Conservation (phyloP, 345 rosid species). For the Populus deltoides region DNA sequence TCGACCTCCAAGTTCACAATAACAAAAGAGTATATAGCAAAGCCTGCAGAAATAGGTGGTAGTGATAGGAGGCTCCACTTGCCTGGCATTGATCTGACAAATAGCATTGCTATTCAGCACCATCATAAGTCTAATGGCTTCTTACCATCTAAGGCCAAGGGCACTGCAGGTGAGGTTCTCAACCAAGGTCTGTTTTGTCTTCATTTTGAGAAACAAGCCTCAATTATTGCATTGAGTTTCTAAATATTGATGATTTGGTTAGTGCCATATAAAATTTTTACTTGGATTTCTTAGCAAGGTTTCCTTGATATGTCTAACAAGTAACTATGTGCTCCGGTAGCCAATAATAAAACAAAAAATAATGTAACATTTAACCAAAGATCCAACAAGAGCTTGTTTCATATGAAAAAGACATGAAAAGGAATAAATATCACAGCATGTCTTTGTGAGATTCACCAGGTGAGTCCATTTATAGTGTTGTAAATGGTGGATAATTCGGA, state of each 20-base stretch:
- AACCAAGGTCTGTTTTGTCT: slow-evolving; percentile 46
- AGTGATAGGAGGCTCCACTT: slow-evolving; percentile 38
- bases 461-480: not conserved
- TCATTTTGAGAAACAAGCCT: not conserved
- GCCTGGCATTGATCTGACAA: slow-evolving; percentile 33
- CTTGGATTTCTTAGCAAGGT: not conserved
- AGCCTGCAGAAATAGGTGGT: slow-evolving; percentile 44
- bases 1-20: slow-evolving; percentile 43
- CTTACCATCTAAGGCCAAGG: slow-evolving; percentile 38
- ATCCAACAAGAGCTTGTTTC: not conserved
- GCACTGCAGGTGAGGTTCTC: slow-evolving; percentile 33
- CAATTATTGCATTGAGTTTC: not conserved
- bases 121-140: slow-evolving; percentile 42
- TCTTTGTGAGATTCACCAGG: not conserved
- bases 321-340: not conserved
- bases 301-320: not conserved
- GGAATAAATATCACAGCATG: not conserved
- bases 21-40: slow-evolving; percentile 40
- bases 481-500: not conserved
- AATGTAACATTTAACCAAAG: not conserved
- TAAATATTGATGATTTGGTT: not conserved
- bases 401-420: not conserved
- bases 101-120: slow-evolving; percentile 21
- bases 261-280: not conserved
- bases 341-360: not conserved